Evolutionary conservation across 208 protist species (phyloP).

Genomic region (Angomonas deanei): DNA sequence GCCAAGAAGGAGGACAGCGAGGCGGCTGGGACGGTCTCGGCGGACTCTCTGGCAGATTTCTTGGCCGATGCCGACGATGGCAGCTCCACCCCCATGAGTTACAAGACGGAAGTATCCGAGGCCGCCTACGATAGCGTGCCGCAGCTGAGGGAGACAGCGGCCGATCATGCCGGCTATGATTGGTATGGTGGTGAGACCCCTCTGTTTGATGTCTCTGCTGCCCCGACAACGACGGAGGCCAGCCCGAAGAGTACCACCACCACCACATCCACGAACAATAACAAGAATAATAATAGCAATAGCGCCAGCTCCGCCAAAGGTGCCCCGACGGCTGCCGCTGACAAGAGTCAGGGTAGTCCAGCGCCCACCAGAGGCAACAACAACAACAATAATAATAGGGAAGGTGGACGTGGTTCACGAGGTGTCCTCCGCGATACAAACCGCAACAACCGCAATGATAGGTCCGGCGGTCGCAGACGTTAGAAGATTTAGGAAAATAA

Average conservation of each 20-base stretch:
- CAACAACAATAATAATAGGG: too few relatives aligned
- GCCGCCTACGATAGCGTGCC: slow-evolving; percentile 44
- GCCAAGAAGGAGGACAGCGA: slow-evolving; percentile 2
- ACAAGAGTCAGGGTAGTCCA: too few relatives aligned
- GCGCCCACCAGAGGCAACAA: too few relatives aligned
- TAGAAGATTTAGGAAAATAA: too few relatives aligned
- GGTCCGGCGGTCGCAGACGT: too few relatives aligned
- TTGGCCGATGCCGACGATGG: slow-evolving; percentile 30
- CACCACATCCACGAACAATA: not conserved
- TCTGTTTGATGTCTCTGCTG: not conserved
- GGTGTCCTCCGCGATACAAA: too few relatives aligned
- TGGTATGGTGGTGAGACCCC: slow-evolving; percentile 62
- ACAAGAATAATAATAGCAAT: not conserved
- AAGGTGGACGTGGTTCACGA: too few relatives aligned
- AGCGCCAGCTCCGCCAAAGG: too few relatives aligned
- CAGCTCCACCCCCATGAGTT: slow-evolving; percentile 8
- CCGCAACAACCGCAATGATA: too few relatives aligned
- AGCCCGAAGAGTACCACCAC: not conserved
- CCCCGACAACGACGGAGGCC: not conserved
- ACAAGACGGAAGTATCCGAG: slow-evolving; percentile 39
- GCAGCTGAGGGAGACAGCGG: slow-evolving; percentile 48
- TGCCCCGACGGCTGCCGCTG: too few relatives aligned
- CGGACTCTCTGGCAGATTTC: slow-evolving; percentile 58
- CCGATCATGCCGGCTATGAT: slow-evolving; percentile 43
- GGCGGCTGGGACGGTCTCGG: slow-evolving; percentile 25